Evolutionary conservation across 768 basidiomycete species (phyloP).

Genomic region (Phlebiopsis flavidoalba): DNA sequence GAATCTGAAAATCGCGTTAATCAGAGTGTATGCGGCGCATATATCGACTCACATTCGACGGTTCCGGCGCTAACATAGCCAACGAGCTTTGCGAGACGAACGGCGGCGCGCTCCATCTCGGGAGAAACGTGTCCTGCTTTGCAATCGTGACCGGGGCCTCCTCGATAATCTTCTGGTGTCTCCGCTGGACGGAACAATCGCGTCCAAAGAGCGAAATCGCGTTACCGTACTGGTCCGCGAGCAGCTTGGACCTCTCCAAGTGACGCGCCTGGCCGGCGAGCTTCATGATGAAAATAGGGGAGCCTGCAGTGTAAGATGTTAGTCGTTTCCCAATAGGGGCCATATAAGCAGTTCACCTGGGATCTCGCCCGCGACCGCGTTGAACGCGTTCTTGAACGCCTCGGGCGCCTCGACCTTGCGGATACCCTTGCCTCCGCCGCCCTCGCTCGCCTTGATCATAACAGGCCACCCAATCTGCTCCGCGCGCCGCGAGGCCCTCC

Average conservation of each 20-base stretch:
- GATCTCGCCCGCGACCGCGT: constrained; percentile 93
- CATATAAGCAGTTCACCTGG: constrained; percentile 57
- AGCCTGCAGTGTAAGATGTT: constrained; percentile 47
- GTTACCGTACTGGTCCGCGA: constrained; percentile 99
- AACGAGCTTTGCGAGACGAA: constrained; percentile 96
- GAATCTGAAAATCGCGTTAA: constrained; percentile 46
- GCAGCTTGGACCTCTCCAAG: constrained; percentile 89
- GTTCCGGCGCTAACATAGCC: constrained; percentile 99
- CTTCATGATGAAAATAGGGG: constrained; percentile 99
- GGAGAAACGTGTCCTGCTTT: constrained; percentile 85
- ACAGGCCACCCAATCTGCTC: constrained; percentile 93
- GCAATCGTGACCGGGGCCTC: constrained; percentile 99
- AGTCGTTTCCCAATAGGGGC: constrained; percentile 9
- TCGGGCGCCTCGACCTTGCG: constrained; percentile 86
- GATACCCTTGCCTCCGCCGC: constrained; percentile 98
- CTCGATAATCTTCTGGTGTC: constrained; percentile 99
- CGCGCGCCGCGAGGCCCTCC: constrained; percentile 77
- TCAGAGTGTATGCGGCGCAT: background rate
- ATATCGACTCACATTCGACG: constrained; percentile 73
- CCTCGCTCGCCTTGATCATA: constrained; percentile 99
- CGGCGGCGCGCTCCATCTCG: constrained; percentile 99
- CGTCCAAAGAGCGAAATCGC: constrained; percentile 99
- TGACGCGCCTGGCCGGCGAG: constrained; percentile 97
- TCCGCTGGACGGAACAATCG: constrained; percentile 98
- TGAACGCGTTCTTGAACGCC: constrained; percentile 89